These are phyloP conservation scores for Astraeus odoratus DNA, from an alignment of 768 basidiomycete species.

Conservation along the genomic window DNA sequence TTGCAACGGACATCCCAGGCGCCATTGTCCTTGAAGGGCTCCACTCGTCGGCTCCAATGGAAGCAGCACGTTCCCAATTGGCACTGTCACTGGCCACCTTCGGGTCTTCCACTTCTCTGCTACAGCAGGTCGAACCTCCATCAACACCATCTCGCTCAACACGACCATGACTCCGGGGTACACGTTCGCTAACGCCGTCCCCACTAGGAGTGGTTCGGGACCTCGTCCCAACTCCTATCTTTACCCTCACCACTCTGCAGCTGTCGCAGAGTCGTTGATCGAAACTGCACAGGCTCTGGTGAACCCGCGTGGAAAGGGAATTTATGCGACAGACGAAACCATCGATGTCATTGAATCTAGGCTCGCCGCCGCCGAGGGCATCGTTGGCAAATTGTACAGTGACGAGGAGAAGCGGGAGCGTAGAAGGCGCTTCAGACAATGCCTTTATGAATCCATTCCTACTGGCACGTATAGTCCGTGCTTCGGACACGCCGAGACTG, in stretches of 20 bases:
- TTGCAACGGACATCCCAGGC: too few relatives aligned
- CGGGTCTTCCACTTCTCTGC: neutral
- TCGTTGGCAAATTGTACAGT: constrained; percentile 15
- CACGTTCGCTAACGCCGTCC: constrained; percentile 23
- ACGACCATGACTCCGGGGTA: constrained; percentile 21
- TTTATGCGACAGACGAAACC: constrained; percentile 49
- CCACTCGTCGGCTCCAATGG: too few relatives aligned
- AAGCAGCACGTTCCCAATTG: neutral
- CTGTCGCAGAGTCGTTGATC: constrained; percentile 37
- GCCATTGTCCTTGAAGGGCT: too few relatives aligned
- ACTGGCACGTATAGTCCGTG: constrained; percentile 25
- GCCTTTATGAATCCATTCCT: constrained; percentile 35
- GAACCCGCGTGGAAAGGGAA: constrained; percentile 41
- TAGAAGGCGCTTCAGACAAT: constrained; percentile 38
- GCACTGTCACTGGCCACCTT: neutral
- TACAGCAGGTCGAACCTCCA: neutral
- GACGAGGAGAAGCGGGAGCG: constrained; percentile 34
- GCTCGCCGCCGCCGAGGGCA: constrained; percentile 28
- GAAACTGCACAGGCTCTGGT: constrained; percentile 39
- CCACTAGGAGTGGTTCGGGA: constrained; percentile 2
- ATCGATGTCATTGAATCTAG: constrained; percentile 36
- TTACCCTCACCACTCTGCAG: constrained; percentile 34
- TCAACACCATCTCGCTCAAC: constrained; percentile 14
- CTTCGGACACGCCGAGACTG: neutral
- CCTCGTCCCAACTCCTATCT: constrained; percentile 23